A percentile compares a stretch with the other conserved stretches of the same genome.
phyloP scores from a whole-genome alignment of 1,139 yeast species.

The Candida tetrigidarum region DNA sequence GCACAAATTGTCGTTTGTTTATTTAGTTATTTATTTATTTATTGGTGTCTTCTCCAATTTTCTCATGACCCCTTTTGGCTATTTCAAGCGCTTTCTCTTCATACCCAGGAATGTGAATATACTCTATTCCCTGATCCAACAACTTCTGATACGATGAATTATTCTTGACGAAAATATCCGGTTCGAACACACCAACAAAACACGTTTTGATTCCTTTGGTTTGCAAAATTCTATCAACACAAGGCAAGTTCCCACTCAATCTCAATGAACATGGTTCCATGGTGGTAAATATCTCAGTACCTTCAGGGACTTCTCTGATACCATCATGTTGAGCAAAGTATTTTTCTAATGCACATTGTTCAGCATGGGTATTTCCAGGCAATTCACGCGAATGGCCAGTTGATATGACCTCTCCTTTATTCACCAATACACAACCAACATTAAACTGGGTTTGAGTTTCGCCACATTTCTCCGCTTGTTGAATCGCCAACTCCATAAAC shows the following conservation, averaged over 20 bases:
- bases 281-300: slow-evolving; percentile 87
- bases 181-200: slow-evolving; percentile 93
- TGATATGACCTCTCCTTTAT: slow-evolving; percentile 64
- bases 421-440: slow-evolving; percentile 89
- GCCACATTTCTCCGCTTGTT: slow-evolving; percentile 79
- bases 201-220: slow-evolving; percentile 62
- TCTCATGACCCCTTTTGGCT: slow-evolving; percentile 78
- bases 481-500: slow-evolving; percentile 68
- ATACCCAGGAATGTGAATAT: slow-evolving; percentile 82
- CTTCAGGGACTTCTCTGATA: slow-evolving; percentile 59
- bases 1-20: neutral
- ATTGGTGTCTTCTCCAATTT: slow-evolving; percentile 41
- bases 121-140: slow-evolving; percentile 60
- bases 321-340: slow-evolving; percentile 47
- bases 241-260: slow-evolving; percentile 88
- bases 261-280: slow-evolving; percentile 98
- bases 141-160: slow-evolving; percentile 68
- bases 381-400: slow-evolving; percentile 91
- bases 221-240: slow-evolving; percentile 75
- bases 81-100: slow-evolving; percentile 72
- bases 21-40: neutral
- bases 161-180: slow-evolving; percentile 81
- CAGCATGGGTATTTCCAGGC: slow-evolving; percentile 98
- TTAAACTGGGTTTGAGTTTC: slow-evolving; percentile 88
- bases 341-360: slow-evolving; percentile 90